These are phyloP conservation scores for Sarcodon sp. DNA, from an alignment of 768 basidiomycete species.

Conservation along the genomic window DNA sequence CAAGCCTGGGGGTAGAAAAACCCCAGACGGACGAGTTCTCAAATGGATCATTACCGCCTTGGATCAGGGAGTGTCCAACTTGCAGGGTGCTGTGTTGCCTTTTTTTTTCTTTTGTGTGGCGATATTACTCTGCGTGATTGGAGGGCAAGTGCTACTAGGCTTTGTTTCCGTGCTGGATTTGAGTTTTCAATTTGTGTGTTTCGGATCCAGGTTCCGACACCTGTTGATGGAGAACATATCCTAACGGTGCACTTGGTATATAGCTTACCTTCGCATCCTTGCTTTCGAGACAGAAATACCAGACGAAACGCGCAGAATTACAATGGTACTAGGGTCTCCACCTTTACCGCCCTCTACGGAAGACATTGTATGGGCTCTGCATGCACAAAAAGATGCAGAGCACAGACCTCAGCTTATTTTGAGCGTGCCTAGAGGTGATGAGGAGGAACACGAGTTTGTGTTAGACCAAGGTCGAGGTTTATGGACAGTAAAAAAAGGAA, in stretches of 20 bases:
- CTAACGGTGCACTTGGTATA: slow-evolving; percentile 32
- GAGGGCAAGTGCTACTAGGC: slow-evolving; percentile 34
- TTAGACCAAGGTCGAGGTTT: slow-evolving; percentile 17
- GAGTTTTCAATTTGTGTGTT: neutral
- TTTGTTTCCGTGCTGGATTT: neutral
- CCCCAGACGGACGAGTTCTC: slow-evolving; percentile 40
- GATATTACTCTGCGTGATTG: slow-evolving; percentile 50
- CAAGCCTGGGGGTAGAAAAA: slow-evolving; percentile 36
- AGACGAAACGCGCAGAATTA: slow-evolving; percentile 24
- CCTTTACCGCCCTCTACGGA: slow-evolving; percentile 16
- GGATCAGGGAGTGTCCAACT: slow-evolving; percentile 4
- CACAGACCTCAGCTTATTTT: slow-evolving; percentile 21
- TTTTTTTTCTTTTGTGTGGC: slow-evolving; percentile 74
- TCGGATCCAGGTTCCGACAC: slow-evolving; percentile 38
- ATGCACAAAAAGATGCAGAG: slow-evolving; percentile 13
- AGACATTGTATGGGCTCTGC: slow-evolving; percentile 29
- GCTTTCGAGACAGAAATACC: slow-evolving; percentile 17
- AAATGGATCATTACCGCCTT: slow-evolving; percentile 46
- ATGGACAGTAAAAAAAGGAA: slow-evolving; percentile 18
- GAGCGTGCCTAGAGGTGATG: slow-evolving; percentile 20
- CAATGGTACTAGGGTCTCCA: slow-evolving; percentile 31
- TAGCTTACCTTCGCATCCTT: slow-evolving; percentile 37
- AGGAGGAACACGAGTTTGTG: slow-evolving; percentile 22
- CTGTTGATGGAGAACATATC: slow-evolving; percentile 38
- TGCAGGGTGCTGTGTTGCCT: slow-evolving; percentile 24